A percentile compares a stretch with the other conserved stretches of the same genome.
Evolutionary conservation across 169 alveolate species (phyloP).

Genomic region (Perkinsus olseni): DNA sequence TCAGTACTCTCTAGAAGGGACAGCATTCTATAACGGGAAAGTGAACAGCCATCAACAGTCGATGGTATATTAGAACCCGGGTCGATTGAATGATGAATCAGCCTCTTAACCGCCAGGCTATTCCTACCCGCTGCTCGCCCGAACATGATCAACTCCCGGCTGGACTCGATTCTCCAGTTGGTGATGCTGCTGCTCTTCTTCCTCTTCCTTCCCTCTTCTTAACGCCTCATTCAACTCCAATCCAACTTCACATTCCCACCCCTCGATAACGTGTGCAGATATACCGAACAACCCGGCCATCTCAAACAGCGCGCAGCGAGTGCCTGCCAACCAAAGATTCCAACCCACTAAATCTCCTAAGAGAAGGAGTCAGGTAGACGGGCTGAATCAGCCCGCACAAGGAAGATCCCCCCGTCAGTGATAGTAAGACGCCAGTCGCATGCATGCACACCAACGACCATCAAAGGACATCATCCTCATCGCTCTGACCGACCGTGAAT

Average conservation of each 20-base stretch:
- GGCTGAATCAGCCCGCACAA: too few species aligned
- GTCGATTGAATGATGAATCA: background rate
- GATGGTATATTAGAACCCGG: too few species aligned
- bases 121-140: background rate
- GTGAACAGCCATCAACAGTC: too few species aligned
- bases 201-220: background rate
- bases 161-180: background rate
- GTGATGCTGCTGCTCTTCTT: background rate
- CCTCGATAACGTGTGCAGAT: background rate
- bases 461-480: too few species aligned
- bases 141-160: background rate
- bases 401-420: too few species aligned
- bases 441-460: too few species aligned
- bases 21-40: too few species aligned
- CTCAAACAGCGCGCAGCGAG: background rate
- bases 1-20: too few species aligned
- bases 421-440: too few species aligned
- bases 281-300: background rate
- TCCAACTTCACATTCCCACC: background rate
- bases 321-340: background rate
- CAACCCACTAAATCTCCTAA: too few species aligned
- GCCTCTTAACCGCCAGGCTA: background rate
- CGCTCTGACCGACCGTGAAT: too few species aligned
- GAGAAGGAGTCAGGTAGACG: too few species aligned
- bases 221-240: background rate